Conservation (phyloP, 495 filamentous ascomycete genomes). For the Hyaloscypha finlandica region DNA sequence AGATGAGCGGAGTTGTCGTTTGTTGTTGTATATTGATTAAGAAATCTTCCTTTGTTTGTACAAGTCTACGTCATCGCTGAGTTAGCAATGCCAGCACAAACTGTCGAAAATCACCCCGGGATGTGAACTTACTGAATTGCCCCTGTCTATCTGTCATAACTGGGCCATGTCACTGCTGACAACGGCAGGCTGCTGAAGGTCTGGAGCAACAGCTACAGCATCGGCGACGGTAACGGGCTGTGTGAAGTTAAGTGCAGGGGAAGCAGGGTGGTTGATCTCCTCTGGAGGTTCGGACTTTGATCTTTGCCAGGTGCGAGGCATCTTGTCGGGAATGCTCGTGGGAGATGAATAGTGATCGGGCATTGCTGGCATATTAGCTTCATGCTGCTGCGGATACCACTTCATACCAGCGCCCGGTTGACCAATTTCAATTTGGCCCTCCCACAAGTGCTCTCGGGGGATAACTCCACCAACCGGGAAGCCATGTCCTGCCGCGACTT, state of each 20-base stretch:
- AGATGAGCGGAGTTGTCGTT: slow-evolving; percentile 5
- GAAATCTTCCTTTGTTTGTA: slow-evolving; percentile 32
- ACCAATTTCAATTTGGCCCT: slow-evolving; percentile 6
- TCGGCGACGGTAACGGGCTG: neutral
- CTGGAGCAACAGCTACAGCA: neutral
- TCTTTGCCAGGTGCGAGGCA: neutral
- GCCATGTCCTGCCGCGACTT: slow-evolving; percentile 4
- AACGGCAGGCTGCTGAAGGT: slow-evolving; percentile 6
- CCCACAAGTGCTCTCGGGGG: slow-evolving; percentile 1
- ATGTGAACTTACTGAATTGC: neutral
- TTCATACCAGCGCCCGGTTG: slow-evolving; percentile 24
- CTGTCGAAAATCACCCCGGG: neutral
- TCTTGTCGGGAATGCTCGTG: neutral
- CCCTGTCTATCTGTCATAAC: neutral
- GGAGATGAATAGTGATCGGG: neutral
- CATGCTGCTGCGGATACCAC: slow-evolving; percentile 17
- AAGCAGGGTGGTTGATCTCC: neutral
- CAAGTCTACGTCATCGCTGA: slow-evolving; percentile 23
- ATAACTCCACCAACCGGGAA: slow-evolving; percentile 11
- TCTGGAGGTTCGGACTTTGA: neutral
- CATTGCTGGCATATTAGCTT: neutral
- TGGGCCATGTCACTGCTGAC: slow-evolving; percentile 25
- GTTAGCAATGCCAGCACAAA: slow-evolving; percentile 30
- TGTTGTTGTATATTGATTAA: slow-evolving; percentile 31
- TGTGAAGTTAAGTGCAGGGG: neutral